Evolutionary conservation across 2,329 filamentous ascomycete genomes (phyloP), one percentile per base, ranked within the genome.

Genomic region (Alternaria conjuncta): DNA sequence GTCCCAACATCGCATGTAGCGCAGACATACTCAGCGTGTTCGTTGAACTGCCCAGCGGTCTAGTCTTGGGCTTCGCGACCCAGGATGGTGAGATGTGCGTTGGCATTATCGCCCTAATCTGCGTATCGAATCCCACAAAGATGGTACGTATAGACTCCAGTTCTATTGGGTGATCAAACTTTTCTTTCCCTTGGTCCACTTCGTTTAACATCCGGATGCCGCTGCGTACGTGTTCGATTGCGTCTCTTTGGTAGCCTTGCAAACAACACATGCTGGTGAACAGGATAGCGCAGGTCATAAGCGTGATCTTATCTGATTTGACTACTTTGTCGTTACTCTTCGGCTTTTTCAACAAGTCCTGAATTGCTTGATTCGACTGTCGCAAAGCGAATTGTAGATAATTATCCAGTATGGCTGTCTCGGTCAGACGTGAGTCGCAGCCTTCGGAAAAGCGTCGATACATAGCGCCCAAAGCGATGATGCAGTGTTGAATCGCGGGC

Each of bases 181-280:
- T 25, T 4, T 61, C 55, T 6, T 32, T 50, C 5, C 63, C 49
- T 9, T 67, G 60, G 12, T 78, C 75, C 11, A 73, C 63, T 50
- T 79, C 75, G 43, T 70, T 66, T 7, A 79, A 55, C 43, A 79
- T 72, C 45, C 70, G 70, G 25, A 79, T 64, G 3, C 76, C 77
- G 25, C 73, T 75, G 3, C 75, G 70, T 12, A 78, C 60, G 57
- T 79, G 76, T 25, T 73, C 68, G 1, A 78, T 57, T 8, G 75
- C 76, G 5, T 67, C 66, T 30, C 53, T 62, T 26, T 76, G 72
- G 41, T 79, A 74, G 9, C 75, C 74, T 60, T 79, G 75, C 4
- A 79, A 68, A 45, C 75, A 76, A 12, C 73, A 71, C 63, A 78
- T 69, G 56, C 68, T 77, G 54, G 71, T 68, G 60, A 78, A 78